Percentiles rank a stretch among this genome's conserved stretches.
Conservation (phyloP, 768 basidiomycete genomes). For the Albatrellus ellisii region DNA sequence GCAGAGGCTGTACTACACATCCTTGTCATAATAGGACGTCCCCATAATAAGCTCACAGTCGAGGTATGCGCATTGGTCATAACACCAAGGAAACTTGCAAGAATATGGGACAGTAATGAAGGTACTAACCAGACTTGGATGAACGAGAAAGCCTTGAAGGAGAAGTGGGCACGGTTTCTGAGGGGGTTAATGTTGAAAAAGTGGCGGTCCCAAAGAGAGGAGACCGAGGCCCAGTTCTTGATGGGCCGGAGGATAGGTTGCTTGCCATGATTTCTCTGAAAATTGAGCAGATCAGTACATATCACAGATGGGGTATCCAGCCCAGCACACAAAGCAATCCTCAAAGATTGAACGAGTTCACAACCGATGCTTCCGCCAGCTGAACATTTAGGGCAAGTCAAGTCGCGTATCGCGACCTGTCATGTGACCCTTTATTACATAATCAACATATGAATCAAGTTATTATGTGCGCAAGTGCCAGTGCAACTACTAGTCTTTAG, state of each 20-base stretch:
- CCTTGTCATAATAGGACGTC: no score
- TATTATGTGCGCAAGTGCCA: no score
- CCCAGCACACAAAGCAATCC: slow-evolving; percentile 23
- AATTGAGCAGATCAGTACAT: slow-evolving; percentile 18
- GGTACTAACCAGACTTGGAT: slow-evolving; percentile 35
- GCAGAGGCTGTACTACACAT: no score
- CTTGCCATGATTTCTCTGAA: slow-evolving; percentile 22
- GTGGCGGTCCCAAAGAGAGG: slow-evolving; percentile 50
- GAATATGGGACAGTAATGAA: background rate
- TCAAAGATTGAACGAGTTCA: slow-evolving; percentile 1
- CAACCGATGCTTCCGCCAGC: slow-evolving; percentile 11
- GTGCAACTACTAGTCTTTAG: background rate
- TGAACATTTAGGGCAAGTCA: slow-evolving; percentile 27
- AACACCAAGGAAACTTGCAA: no score
- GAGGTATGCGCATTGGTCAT: no score
- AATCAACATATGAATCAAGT: background rate
- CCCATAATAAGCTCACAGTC: no score
- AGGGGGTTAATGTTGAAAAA: slow-evolving; percentile 35
- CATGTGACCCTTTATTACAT: slow-evolving; percentile 22
- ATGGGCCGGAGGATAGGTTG: slow-evolving; percentile 20
- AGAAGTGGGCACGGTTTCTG: slow-evolving; percentile 38
- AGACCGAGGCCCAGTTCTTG: slow-evolving; percentile 32
- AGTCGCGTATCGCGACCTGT: slow-evolving; percentile 24
- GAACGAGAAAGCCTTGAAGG: slow-evolving; percentile 49
- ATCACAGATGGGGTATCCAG: slow-evolving; percentile 1